phyloP scores from a whole-genome alignment of 2,329 filamentous ascomycete species.

The Claviceps fusiformis region DNA sequence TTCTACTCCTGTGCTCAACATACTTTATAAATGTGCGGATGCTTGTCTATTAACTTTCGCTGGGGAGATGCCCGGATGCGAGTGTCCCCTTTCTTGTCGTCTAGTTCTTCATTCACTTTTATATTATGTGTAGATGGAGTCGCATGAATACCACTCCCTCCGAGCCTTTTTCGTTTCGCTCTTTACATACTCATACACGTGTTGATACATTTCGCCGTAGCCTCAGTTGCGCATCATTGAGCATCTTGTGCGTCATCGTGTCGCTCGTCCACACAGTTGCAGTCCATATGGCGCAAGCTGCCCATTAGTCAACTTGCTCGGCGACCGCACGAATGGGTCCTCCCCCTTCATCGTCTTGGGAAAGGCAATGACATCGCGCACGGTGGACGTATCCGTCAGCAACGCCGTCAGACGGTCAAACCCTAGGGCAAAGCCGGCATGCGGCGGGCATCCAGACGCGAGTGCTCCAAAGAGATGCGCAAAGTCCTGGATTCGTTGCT shows the following conservation, averaged over 20 bases:
- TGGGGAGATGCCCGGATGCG: too few relatives aligned
- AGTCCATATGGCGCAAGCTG: conserved; percentile 36
- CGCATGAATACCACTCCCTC: too few relatives aligned
- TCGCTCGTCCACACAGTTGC: conserved; percentile 10
- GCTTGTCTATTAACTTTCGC: too few relatives aligned
- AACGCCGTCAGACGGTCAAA: conserved; percentile 79
- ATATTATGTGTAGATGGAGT: too few relatives aligned
- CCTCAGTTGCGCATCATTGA: neutral
- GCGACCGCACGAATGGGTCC: conserved; percentile 70
- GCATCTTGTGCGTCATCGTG: neutral
- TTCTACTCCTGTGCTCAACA: too few relatives aligned
- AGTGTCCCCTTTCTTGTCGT: too few relatives aligned
- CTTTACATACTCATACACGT: conserved; percentile 30
- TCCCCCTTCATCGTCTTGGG: conserved; percentile 87
- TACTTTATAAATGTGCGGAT: too few relatives aligned
- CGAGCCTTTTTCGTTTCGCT: too few relatives aligned
- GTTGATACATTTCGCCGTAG: neutral
- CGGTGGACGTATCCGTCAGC: conserved; percentile 60
- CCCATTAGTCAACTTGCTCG: conserved; percentile 50
- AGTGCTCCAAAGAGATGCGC: conserved; percentile 73
- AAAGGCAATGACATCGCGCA: conserved; percentile 92
- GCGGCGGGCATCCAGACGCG: conserved; percentile 76
- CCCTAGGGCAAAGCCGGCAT: conserved; percentile 84
- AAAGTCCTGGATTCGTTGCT: conserved; percentile 65
- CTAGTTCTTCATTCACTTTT: too few relatives aligned